Conservation (phyloP, 208 protist species). For the Trypanosoma brucei region DNA sequence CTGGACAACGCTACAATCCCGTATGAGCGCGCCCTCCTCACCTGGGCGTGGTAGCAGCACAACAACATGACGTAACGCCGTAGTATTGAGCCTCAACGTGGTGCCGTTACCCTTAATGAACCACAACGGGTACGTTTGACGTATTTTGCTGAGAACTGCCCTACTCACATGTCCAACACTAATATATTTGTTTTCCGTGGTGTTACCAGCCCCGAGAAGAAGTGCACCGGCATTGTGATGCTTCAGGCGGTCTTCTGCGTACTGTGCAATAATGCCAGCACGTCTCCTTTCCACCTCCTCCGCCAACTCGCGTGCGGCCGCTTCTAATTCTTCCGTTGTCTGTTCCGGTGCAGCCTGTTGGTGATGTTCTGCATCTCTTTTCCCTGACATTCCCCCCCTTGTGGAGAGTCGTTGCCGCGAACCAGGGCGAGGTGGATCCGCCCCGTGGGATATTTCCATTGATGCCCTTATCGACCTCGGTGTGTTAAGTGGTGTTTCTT, state of each 20-base stretch:
- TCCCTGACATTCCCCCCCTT: background rate
- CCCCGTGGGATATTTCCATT: background rate
- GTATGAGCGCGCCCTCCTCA: slow-evolving; percentile 5
- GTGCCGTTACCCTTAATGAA: slow-evolving; percentile 67
- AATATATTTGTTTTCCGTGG: slow-evolving; percentile 46
- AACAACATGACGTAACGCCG: slow-evolving; percentile 36
- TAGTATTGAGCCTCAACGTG: slow-evolving; percentile 35
- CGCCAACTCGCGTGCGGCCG: slow-evolving; percentile 5
- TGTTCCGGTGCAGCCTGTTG: background rate
- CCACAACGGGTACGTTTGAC: slow-evolving; percentile 29
- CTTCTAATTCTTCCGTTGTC: slow-evolving; percentile 10
- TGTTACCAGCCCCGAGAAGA: slow-evolving; percentile 56
- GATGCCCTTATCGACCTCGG: background rate
- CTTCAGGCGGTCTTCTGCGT: slow-evolving; percentile 23
- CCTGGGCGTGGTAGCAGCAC: slow-evolving; percentile 18
- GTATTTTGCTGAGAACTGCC: slow-evolving; percentile 24
- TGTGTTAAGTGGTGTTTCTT: background rate
- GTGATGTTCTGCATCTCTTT: slow-evolving; percentile 10
- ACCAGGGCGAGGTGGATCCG: background rate
- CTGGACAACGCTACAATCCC: slow-evolving; percentile 15
- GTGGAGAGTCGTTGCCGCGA: background rate
- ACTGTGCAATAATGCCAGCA: slow-evolving; percentile 27
- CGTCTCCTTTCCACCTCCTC: slow-evolving; percentile 6
- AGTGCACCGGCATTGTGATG: slow-evolving; percentile 41
- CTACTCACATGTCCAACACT: slow-evolving; percentile 34